Base-by-base conservation (phyloP, 1,284 basidiomycete genomes). In the Ustilago hordei region DNA sequence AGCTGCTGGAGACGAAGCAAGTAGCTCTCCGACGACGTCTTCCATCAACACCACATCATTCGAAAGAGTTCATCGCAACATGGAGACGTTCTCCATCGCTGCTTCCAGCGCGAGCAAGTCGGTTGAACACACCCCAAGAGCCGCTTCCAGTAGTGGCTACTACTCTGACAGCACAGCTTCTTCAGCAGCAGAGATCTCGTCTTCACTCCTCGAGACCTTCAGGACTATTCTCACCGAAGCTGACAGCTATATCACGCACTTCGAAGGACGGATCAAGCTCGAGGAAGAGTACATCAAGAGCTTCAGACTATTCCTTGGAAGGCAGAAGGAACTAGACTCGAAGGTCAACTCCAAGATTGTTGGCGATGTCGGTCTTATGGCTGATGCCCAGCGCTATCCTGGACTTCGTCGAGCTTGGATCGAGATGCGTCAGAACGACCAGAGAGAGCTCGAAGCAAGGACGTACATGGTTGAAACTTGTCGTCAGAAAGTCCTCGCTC, bases 211-310 rank as follows among this genome's bases (percentile, higher is more conserved):
- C 36, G 79, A 81, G 23, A 80, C 80, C 2, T 81, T 84, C 55
- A 66, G 74, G 48, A 71, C 69, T 48, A 72, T 74, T 52, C 66
- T 84, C 48, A 63, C 64, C 17, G 83, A 85, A 63, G 78, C 72
- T 1, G 83, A 85, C 17, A 75, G 80, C 57, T 85, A 85, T 54
- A 67, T 84, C 43, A 65, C 63, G 2, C 67, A 75, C 31, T 82
- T 73, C 58, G 82, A 85, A 53, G 61, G 68, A n/a, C 69, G 83
- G 28, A 69, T 83, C 55, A 79, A 79, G 38, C 55, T 83, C 11
- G 84, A 85, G 64, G 84, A 85, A 43, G 82, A 85, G 31, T 82
- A 85, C 66, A 63, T 84, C 35, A 58, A 60, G 8, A 64, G 60
- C 28, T 59, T 85, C 9, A 69, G 69, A 17, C 8, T 47, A 15